phyloP scores from a whole-genome alignment of 2,329 filamentous ascomycete species.

The Colletotrichum scovillei region DNA sequence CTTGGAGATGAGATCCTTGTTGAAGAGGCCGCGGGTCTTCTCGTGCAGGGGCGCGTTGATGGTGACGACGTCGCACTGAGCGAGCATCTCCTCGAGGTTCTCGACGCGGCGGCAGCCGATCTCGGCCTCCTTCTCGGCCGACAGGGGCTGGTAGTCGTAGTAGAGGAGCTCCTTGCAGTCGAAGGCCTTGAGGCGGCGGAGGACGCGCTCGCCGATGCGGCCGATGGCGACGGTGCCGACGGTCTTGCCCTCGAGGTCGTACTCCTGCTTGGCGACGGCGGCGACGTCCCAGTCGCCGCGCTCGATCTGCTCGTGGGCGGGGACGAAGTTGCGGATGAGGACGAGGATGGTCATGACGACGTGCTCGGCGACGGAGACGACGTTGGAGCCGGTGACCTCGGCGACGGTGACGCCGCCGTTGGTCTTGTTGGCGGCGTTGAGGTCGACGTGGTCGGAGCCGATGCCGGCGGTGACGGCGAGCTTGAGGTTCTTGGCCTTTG shows the following conservation, averaged over 20 bases:
- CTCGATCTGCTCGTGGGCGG: conserved; percentile 93
- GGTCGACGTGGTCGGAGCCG: conserved; percentile 97
- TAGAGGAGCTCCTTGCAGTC: conserved; percentile 99
- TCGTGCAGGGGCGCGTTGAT: conserved; percentile 99
- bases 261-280: conserved; percentile 97
- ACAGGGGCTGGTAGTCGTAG: conserved; percentile 98
- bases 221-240: conserved; percentile 98
- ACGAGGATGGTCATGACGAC: conserved; percentile 98
- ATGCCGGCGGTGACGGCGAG: conserved; percentile 97
- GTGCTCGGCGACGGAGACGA: conserved; percentile 98
- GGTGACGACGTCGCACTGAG: conserved; percentile 96
- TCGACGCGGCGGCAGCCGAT: conserved; percentile 94
- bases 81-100: conserved; percentile 90
- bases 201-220: conserved; percentile 97
- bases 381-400: conserved; percentile 98
- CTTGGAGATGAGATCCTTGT: conserved; percentile 98
- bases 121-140: conserved; percentile 87
- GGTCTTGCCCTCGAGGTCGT: conserved; percentile 95
- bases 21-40: conserved; percentile 96
- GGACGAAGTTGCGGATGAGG: conserved; percentile 98
- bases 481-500: conserved; percentile 99
- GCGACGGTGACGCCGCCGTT: conserved; percentile 98
- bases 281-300: conserved; percentile 95
- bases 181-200: conserved; percentile 95
- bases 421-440: conserved; percentile 96